Evolutionary conservation across 805 yeast genomes (phyloP), one percentile per base, ranked within the genome.

Genomic region (Candida andamanensis): DNA sequence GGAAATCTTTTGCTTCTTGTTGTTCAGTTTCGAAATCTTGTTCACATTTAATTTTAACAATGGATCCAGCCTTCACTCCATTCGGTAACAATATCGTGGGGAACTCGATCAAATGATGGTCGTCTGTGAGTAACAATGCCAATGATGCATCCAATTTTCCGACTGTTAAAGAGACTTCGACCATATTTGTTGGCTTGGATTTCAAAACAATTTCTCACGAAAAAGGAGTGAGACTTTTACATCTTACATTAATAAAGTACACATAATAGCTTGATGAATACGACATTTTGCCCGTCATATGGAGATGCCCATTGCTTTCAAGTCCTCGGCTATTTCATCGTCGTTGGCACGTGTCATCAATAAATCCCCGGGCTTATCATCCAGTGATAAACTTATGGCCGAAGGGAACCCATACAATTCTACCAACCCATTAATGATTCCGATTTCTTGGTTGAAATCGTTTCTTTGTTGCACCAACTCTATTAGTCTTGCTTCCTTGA

Each of bases 141-240:
- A 92, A 67, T 2, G 97, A 87, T 9, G 97, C 95, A 54, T 92
- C 98, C 27, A 90, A 69, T 62, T 89, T 89, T 29, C 97, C 98
- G 14, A 92, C 97, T 1, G 97, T 89, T 23, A 90, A 72, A 26
- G 94, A 81, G 8, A 89, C 96, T 59, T 86, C 92, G 19, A 87
- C 94, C 85, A 82, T 81, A 8, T 24, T 24, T 19, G 7, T 19
- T 8, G 8, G 8, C 10, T 11, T 24, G 7, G n/a, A 24, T n/a
- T n/a, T n/a, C n/a, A n/a, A n/a, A n/a, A n/a, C n/a, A n/a, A n/a
- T n/a, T n/a, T n/a, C n/a, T n/a, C n/a, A n/a, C n/a, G n/a, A n/a
- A n/a, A n/a, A n/a, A n/a, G n/a, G n/a, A n/a, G n/a, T n/a, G n/a
- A n/a, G n/a, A n/a, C n/a, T n/a, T n/a, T n/a, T n/a, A n/a, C n/a